Percentiles rank a stretch among this genome's conserved stretches.
Evolutionary conservation across 2,329 filamentous ascomycete genomes (phyloP).

Genomic region (Clathrospora elynae): DNA sequence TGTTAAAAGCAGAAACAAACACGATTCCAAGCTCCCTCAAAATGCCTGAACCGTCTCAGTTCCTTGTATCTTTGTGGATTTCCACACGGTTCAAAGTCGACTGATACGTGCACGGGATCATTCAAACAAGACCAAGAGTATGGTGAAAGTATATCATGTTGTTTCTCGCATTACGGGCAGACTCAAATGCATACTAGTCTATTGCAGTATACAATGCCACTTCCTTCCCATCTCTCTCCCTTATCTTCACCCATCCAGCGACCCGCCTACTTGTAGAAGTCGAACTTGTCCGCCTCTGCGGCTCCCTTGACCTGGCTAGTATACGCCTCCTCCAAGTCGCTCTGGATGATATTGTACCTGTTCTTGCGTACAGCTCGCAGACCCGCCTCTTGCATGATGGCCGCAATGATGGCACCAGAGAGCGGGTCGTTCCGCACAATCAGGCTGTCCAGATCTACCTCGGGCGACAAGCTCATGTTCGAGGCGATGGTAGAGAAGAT

Average conservation of each 20-base stretch:
- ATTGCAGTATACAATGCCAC: conserved; percentile 31
- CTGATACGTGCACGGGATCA: too few relatives aligned
- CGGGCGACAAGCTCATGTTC: conserved; percentile 96
- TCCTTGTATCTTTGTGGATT: too few relatives aligned
- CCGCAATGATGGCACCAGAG: conserved; percentile 93
- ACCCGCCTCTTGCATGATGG: conserved; percentile 99
- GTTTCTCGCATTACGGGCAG: too few relatives aligned
- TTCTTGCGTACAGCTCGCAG: conserved; percentile 95
- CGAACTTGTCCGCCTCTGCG: conserved; percentile 74
- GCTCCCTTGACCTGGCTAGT: conserved; percentile 92
- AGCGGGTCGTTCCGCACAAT: conserved; percentile 97
- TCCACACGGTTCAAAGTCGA: too few relatives aligned
- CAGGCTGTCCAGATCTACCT: conserved; percentile 93
- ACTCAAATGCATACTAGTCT: conserved; percentile 3
- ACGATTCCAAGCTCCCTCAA: too few relatives aligned
- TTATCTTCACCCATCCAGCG: background rate
- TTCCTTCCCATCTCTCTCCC: conserved; percentile 6
- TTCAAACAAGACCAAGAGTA: too few relatives aligned
- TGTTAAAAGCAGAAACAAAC: too few relatives aligned
- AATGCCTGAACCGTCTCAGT: too few relatives aligned
- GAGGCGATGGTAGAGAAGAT: conserved; percentile 97
- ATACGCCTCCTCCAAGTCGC: conserved; percentile 95
- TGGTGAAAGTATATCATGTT: too few relatives aligned
- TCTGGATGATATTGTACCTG: conserved; percentile 98
- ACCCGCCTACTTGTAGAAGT: conserved; percentile 59